phyloP scores from a whole-genome alignment of 2,329 filamentous ascomycete species.

The Botryotinia narcissicola region DNA sequence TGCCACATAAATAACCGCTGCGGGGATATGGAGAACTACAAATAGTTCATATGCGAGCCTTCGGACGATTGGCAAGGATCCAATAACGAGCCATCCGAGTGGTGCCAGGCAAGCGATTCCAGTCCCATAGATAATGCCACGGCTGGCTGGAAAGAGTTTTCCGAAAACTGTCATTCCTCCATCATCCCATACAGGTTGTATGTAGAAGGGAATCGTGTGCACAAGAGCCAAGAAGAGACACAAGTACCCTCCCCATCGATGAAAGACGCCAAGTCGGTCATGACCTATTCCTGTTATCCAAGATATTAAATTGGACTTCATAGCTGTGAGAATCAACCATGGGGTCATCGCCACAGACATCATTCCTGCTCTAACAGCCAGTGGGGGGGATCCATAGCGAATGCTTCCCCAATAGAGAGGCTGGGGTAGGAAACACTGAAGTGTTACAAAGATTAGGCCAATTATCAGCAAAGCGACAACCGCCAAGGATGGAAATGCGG shows the following conservation, averaged over 20 bases:
- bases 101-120: slow-evolving; percentile 81
- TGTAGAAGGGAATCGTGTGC: slow-evolving; percentile 84
- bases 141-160: slow-evolving; percentile 62
- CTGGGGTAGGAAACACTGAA: slow-evolving; percentile 84
- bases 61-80: slow-evolving; percentile 77
- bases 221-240: slow-evolving; percentile 79
- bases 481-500: slow-evolving; percentile 79
- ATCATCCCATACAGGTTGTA: slow-evolving; percentile 83
- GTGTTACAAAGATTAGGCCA: slow-evolving; percentile 67
- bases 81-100: slow-evolving; percentile 77
- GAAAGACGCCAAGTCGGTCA: slow-evolving; percentile 87
- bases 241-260: slow-evolving; percentile 87
- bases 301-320: slow-evolving; percentile 85
- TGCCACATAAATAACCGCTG: slow-evolving; percentile 75
- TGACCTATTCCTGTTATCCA: slow-evolving; percentile 87
- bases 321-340: slow-evolving; percentile 86
- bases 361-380: slow-evolving; percentile 88
- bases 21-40: slow-evolving; percentile 76
- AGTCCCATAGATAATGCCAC: slow-evolving; percentile 77
- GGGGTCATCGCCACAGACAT: slow-evolving; percentile 86
- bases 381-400: slow-evolving; percentile 78
- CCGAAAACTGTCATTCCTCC: slow-evolving; percentile 69
- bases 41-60: slow-evolving; percentile 83
- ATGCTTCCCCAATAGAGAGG: slow-evolving; percentile 90
- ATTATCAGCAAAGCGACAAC: slow-evolving; percentile 66